A percentile compares a stretch with the other conserved stretches of the same genome.
Evolutionary conservation across 2,329 filamentous ascomycete genomes (phyloP).

Genomic region (Escovopsis sp.): DNA sequence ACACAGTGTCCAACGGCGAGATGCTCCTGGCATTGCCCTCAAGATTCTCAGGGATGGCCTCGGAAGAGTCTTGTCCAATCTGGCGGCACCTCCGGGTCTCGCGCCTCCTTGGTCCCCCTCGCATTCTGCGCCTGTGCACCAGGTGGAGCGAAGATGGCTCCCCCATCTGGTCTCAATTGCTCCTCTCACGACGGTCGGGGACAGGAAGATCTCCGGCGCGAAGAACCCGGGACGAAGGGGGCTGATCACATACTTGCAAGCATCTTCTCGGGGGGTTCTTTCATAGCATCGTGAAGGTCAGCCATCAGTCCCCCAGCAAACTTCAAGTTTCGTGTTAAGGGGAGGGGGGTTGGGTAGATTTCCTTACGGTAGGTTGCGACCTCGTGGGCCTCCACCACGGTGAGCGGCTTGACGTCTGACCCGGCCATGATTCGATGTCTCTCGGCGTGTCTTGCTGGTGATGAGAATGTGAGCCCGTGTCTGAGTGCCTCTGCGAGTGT

Average conservation of each 20-base stretch:
- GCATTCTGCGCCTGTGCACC: no score
- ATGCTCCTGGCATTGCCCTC: no score
- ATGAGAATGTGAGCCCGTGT: not conserved
- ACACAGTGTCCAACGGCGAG: no score
- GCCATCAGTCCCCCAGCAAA: not conserved
- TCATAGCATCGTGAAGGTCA: not conserved
- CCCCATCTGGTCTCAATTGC: no score
- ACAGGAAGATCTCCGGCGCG: slow-evolving; percentile 6
- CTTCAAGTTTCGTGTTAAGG: not conserved
- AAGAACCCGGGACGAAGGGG: not conserved
- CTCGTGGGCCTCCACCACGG: slow-evolving; percentile 60
- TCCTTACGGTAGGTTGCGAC: slow-evolving; percentile 58
- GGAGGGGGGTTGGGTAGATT: not conserved
- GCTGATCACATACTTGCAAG: slow-evolving; percentile 43
- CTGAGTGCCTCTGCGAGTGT: no score
- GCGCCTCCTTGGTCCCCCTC: no score
- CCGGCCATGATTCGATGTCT: slow-evolving; percentile 27
- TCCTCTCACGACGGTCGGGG: slow-evolving; percentile 5
- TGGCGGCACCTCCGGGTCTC: no score
- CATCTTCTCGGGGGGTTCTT: slow-evolving; percentile 53
- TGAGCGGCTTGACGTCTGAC: slow-evolving; percentile 28
- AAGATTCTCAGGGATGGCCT: no score
- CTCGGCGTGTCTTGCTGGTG: not conserved
- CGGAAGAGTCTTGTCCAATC: no score
- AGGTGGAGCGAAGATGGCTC: no score